phyloP scores from a whole-genome alignment of 805 yeast genomes.

The Metschnikowia lochheadii region DNA sequence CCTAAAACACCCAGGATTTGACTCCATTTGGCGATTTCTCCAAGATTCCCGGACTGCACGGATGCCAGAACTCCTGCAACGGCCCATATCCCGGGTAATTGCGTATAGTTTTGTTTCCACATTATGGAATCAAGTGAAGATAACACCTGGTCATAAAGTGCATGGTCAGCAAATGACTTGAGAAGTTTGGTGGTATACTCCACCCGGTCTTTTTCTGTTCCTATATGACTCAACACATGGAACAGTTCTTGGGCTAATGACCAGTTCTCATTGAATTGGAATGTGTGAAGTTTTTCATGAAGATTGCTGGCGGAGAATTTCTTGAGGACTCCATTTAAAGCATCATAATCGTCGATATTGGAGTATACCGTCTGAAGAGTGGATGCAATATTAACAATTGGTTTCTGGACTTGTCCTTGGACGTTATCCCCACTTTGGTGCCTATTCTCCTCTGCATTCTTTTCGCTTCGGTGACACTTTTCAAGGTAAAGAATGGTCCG shows the following conservation, averaged over 20 bases:
- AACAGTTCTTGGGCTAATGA: constrained; percentile 81
- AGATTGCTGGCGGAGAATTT: constrained; percentile 65
- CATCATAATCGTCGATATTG: constrained; percentile 82
- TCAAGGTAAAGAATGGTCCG: constrained; percentile 84
- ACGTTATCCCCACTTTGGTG: too few species aligned
- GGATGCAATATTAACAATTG: constrained; percentile 20
- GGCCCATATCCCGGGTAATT: constrained; percentile 53
- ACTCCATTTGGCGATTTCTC: constrained; percentile 56
- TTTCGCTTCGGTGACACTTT: constrained; percentile 52
- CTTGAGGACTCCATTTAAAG: constrained; percentile 80
- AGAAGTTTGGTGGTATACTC: constrained; percentile 52
- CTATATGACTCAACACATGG: constrained; percentile 52
- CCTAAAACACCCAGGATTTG: constrained; percentile 44
- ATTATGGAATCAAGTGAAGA: constrained; percentile 42
- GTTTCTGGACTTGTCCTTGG: neutral
- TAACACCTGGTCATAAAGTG: constrained; percentile 64
- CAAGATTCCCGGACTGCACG: constrained; percentile 55
- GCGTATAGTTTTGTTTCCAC: constrained; percentile 15
- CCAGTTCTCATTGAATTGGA: constrained; percentile 86
- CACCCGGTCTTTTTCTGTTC: constrained; percentile 26
- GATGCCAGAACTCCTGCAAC: constrained; percentile 73
- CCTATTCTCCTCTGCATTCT: constrained; percentile 14
- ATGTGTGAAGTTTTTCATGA: constrained; percentile 71
- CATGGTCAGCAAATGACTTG: constrained; percentile 71
- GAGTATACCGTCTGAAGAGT: constrained; percentile 80